Percentiles rank a stretch among this genome's conserved stretches.
Evolutionary conservation across 1,284 basidiomycete genomes (phyloP).

Genomic region (Irpex sp.): DNA sequence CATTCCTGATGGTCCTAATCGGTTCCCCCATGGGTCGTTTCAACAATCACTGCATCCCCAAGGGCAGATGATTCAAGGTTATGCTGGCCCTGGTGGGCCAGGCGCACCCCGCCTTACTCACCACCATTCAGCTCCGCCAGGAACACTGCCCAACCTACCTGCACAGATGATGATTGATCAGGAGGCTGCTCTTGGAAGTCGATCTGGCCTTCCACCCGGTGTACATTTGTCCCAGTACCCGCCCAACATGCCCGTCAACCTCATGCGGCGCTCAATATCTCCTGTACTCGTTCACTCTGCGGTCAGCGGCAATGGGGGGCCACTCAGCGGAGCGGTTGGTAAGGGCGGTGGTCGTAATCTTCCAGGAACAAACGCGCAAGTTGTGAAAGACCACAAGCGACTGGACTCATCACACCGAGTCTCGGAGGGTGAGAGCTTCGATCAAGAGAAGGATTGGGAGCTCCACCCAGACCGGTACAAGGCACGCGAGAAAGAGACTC

Average conservation of each 20-base stretch:
- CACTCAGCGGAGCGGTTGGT: background rate
- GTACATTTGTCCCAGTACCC: constrained; percentile 20
- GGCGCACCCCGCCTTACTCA: constrained; percentile 21
- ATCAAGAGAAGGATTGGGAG: constrained; percentile 26
- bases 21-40: constrained; percentile 16
- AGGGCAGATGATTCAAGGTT: constrained; percentile 18
- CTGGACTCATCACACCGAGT: background rate
- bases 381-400: background rate
- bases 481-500: constrained; percentile 28
- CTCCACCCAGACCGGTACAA: constrained; percentile 23
- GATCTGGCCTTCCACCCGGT: constrained; percentile 17
- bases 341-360: background rate
- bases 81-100: constrained; percentile 13
- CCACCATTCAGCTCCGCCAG: constrained; percentile 25
- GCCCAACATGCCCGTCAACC: constrained; percentile 12
- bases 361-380: background rate
- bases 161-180: constrained; percentile 25
- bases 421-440: constrained; percentile 19
- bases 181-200: constrained; percentile 20
- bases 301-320: background rate
- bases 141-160: constrained; percentile 18
- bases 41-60: constrained; percentile 12
- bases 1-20: constrained; percentile 15
- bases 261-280: constrained; percentile 26
- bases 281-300: constrained; percentile 23